Evolutionary conservation across 1,139 yeast genomes (phyloP).

Genomic region (Meyerozyma sp.): DNA sequence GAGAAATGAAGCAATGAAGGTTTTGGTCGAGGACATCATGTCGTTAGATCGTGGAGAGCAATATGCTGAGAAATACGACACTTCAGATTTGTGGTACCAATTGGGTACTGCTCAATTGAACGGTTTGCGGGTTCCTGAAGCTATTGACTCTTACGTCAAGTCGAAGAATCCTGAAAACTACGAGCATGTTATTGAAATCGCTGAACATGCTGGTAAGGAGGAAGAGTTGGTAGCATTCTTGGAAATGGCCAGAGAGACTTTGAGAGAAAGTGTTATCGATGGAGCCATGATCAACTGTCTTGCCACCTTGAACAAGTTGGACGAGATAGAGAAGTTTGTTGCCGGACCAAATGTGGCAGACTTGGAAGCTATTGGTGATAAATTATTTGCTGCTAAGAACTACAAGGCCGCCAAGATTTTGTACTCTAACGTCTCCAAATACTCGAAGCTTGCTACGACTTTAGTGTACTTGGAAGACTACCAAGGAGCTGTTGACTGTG

Average conservation of each 20-base stretch:
- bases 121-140: constrained; percentile 88
- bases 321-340: constrained; percentile 81
- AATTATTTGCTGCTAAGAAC: constrained; percentile 72
- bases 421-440: constrained; percentile 81
- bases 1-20: constrained; percentile 77
- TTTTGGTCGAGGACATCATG: constrained; percentile 87
- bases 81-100: constrained; percentile 88
- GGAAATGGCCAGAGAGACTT: constrained; percentile 88
- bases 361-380: constrained; percentile 87
- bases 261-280: constrained; percentile 90
- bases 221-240: constrained; percentile 87
- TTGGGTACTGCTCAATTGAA: constrained; percentile 94
- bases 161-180: constrained; percentile 90
- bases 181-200: constrained; percentile 88
- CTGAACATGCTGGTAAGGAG: constrained; percentile 94
- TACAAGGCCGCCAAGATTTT: constrained; percentile 91
- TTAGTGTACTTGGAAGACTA: constrained; percentile 87
- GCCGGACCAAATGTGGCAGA: constrained; percentile 91
- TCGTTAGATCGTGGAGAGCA: constrained; percentile 92
- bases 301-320: constrained; percentile 70
- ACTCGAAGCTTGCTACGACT: constrained; percentile 93
- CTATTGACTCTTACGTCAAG: constrained; percentile 82
- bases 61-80: constrained; percentile 86
- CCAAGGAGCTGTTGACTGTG: constrained; percentile 97
- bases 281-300: constrained; percentile 86